Evolutionary conservation across 164 flowering plant genomes (phyloP).

Genomic region (Warburgia ugandensis): DNA sequence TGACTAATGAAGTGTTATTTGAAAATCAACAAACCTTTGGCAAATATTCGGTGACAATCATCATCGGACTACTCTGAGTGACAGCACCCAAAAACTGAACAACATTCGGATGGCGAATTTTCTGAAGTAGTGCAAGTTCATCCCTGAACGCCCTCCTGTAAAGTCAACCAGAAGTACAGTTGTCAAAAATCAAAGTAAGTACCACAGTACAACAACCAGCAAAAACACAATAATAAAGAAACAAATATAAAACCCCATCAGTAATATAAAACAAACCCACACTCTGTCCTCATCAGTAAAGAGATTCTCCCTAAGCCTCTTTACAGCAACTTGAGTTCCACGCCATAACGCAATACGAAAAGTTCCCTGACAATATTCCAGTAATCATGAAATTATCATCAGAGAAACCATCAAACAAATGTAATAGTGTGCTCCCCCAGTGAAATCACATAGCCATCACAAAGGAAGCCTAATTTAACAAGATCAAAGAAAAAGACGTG

Average conservation of each 20-base stretch:
- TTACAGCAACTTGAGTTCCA: constrained; percentile 94
- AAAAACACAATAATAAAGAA: neutral
- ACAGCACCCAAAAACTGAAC: constrained; percentile 99
- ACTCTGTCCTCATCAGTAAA: constrained; percentile 73
- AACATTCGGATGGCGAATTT: constrained; percentile 90
- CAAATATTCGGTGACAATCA: constrained; percentile 94
- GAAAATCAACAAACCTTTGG: constrained; percentile 86
- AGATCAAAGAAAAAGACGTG: no score
- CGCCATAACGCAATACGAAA: constrained; percentile 73
- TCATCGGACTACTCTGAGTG: constrained; percentile 97
- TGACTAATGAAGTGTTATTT: no score
- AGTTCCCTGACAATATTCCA: constrained; percentile 58
- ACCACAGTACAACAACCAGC: no score
- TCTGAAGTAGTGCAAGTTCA: constrained; percentile 91
- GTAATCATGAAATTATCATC: no score
- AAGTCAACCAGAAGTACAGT: no score
- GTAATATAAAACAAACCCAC: constrained; percentile 40
- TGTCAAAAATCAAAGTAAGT: no score
- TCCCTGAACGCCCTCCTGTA: constrained; percentile 80
- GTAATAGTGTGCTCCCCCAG: no score
- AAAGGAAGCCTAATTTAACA: no score
- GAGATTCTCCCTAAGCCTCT: constrained; percentile 66
- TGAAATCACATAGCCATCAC: no score
- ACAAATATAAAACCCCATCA: no score
- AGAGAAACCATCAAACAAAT: neutral